A percentile compares a stretch with the other conserved stretches of the same genome.
Evolutionary conservation across 2,329 filamentous ascomycete species (phyloP).

Genomic region (Neonectria neomacrospora): DNA sequence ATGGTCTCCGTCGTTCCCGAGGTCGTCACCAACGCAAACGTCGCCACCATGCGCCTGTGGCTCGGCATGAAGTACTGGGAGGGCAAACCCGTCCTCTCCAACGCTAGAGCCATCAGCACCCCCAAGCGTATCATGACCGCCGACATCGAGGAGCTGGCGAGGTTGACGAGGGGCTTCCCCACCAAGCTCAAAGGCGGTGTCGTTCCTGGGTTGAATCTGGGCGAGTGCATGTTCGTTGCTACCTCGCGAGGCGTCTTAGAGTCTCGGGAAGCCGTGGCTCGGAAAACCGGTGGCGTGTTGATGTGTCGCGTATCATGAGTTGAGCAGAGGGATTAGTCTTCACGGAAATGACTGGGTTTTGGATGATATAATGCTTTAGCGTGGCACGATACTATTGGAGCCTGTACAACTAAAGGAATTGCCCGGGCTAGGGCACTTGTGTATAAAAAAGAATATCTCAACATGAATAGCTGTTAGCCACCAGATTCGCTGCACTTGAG

Average conservation of each 20-base stretch:
- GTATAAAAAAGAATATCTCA: slow-evolving; percentile 38
- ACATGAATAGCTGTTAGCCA: slow-evolving; percentile 27
- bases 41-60: slow-evolving; percentile 82
- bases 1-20: slow-evolving; percentile 61
- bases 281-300: slow-evolving; percentile 81
- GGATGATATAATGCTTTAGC: slow-evolving; percentile 28
- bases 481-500: slow-evolving; percentile 17
- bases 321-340: not conserved
- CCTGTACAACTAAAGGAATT: slow-evolving; percentile 44
- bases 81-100: slow-evolving; percentile 79
- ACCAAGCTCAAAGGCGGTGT: slow-evolving; percentile 69
- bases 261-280: slow-evolving; percentile 82
- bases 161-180: slow-evolving; percentile 75
- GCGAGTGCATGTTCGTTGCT: slow-evolving; percentile 83
- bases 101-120: slow-evolving; percentile 75
- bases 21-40: slow-evolving; percentile 74
- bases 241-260: slow-evolving; percentile 85
- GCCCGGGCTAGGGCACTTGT: slow-evolving; percentile 34
- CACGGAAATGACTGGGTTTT: not conserved
- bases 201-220: slow-evolving; percentile 79
- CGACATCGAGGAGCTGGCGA: slow-evolving; percentile 68
- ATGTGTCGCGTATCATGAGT: slow-evolving; percentile 73
- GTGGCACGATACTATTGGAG: slow-evolving; percentile 38
- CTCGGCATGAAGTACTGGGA: slow-evolving; percentile 91
- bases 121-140: slow-evolving; percentile 79